phyloP scores from a whole-genome alignment of 1,139 yeast genomes.

The Williopsis jadinii region DNA sequence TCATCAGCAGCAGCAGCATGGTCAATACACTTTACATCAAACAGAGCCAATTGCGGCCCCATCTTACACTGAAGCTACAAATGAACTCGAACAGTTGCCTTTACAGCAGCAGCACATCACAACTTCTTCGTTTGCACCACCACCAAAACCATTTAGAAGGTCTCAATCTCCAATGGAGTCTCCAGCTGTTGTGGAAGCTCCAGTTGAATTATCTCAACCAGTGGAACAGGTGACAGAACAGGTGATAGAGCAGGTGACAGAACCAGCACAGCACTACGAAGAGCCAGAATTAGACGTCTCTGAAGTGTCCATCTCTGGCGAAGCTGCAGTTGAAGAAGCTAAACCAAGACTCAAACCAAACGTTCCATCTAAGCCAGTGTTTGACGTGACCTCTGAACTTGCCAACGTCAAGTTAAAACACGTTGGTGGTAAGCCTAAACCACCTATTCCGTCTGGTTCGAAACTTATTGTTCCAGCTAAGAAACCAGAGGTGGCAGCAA shows the following conservation, averaged over 20 bases:
- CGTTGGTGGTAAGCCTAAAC: conserved; percentile 1
- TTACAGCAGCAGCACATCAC: background rate
- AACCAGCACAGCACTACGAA: too few relatives aligned
- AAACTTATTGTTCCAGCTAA: conserved; percentile 5
- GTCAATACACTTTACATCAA: background rate
- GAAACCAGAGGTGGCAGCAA: conserved; percentile 19
- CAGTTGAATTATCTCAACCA: too few relatives aligned
- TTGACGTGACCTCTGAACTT: too few relatives aligned
- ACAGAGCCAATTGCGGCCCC: background rate
- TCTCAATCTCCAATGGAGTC: background rate
- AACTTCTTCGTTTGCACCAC: conserved; percentile 18
- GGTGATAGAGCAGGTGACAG: too few relatives aligned
- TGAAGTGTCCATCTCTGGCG: too few relatives aligned
- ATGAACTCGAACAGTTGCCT: too few relatives aligned
- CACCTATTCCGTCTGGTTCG: conserved; percentile 3
- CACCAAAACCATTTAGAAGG: conserved; percentile 25
- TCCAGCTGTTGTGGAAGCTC: too few relatives aligned
- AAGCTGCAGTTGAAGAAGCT: too few relatives aligned
- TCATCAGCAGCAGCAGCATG: background rate
- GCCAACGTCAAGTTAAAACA: background rate
- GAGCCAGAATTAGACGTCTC: too few relatives aligned
- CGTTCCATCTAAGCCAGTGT: too few relatives aligned
- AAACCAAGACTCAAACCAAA: too few relatives aligned
- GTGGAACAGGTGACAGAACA: too few relatives aligned
- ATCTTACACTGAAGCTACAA: background rate